phyloP scores from a whole-genome alignment of 2,329 filamentous ascomycete genomes.

The Truncatella angustata region DNA sequence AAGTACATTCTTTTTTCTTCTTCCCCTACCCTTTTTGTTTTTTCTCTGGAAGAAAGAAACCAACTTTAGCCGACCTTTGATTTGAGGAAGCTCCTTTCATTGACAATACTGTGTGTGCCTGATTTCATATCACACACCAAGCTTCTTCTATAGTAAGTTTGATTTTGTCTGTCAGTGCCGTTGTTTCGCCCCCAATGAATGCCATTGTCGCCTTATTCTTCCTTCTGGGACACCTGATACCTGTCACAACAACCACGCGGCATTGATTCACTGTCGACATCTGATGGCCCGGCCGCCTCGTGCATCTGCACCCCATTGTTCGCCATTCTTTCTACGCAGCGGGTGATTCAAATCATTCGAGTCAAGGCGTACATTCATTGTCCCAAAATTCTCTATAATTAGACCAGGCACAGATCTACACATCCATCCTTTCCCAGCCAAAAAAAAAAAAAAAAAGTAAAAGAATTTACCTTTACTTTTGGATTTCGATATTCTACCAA shows the following conservation, averaged over 20 bases:
- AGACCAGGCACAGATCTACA: background rate
- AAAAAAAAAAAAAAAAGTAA: no score
- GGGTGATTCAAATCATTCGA: background rate
- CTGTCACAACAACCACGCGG: no score
- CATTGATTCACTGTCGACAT: background rate
- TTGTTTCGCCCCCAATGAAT: background rate
- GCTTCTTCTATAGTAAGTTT: background rate
- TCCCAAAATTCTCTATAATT: background rate
- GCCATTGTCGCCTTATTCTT: background rate
- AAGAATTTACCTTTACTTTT: no score
- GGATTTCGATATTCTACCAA: background rate
- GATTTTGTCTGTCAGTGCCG: no score
- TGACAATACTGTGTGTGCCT: background rate
- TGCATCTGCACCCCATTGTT: slow-evolving; percentile 20
- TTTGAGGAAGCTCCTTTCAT: background rate
- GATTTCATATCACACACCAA: background rate
- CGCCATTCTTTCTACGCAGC: background rate
- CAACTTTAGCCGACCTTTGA: background rate
- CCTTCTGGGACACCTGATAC: background rate
- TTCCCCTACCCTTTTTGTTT: slow-evolving; percentile 3
- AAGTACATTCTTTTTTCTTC: no score
- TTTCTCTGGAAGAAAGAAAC: slow-evolving; percentile 12
- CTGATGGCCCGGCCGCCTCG: no score
- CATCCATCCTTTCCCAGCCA: background rate
- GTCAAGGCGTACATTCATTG: background rate